phyloP scores from a whole-genome alignment of 106 monocot genomes.

The Hemerocallis citrina region DNA sequence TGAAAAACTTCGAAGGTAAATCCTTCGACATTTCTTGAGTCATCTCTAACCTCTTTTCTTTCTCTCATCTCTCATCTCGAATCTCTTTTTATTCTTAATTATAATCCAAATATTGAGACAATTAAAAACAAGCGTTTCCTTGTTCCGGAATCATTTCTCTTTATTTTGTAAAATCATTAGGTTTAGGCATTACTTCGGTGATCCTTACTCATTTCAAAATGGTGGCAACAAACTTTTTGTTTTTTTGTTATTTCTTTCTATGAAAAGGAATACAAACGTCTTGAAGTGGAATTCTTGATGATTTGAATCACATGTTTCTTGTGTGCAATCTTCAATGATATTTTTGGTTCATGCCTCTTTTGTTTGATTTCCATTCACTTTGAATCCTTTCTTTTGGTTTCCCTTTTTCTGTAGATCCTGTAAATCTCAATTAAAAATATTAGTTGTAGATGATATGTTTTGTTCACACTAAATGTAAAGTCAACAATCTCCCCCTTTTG shows the following conservation, averaged over 20 bases:
- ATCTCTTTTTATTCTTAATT: not conserved
- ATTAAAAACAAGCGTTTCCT: not conserved
- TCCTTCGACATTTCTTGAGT: not conserved
- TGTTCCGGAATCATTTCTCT: not conserved
- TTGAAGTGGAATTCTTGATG: too few relatives aligned
- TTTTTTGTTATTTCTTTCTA: not conserved
- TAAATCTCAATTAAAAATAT: too few relatives aligned
- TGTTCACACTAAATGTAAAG: too few relatives aligned
- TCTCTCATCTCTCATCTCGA: not conserved
- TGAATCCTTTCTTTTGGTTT: too few relatives aligned
- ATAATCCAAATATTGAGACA: not conserved
- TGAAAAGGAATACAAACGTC: too few relatives aligned
- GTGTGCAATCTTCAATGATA: too few relatives aligned
- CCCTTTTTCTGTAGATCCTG: too few relatives aligned
- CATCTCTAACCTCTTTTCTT: not conserved
- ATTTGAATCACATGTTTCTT: too few relatives aligned
- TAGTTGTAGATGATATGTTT: too few relatives aligned
- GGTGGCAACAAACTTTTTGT: not conserved
- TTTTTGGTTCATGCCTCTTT: too few relatives aligned
- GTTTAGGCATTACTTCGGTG: conserved; percentile 4
- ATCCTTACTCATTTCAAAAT: not conserved
- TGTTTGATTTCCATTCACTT: too few relatives aligned
- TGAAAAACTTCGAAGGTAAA: not conserved
- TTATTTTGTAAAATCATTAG: not conserved
- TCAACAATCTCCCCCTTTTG: too few relatives aligned